Evolutionary conservation across 805 yeast genomes (phyloP).

Genomic region (Starmerella asiatica): DNA sequence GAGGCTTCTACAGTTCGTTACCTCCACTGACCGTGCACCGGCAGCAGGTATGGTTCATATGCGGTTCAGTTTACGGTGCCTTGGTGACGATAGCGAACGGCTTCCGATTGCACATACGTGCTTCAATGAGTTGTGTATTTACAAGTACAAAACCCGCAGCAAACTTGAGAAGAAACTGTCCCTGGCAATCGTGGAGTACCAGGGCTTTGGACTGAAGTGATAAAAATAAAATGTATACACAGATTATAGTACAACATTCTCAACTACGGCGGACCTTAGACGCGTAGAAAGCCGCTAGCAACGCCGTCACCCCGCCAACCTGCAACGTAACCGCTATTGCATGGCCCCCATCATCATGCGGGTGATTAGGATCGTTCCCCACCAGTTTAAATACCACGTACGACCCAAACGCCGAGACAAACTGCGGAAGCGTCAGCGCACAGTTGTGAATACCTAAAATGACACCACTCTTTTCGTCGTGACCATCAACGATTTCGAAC

Average conservation of each 20-base stretch:
- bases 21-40: conserved; percentile 86
- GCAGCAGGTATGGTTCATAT: conserved; percentile 79
- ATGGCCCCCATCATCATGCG: conserved; percentile 26
- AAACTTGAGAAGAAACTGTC: conserved; percentile 44
- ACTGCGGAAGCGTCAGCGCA: conserved; percentile 30
- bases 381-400: conserved; percentile 26
- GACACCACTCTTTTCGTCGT: conserved; percentile 26
- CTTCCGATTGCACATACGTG: conserved; percentile 89
- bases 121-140: conserved; percentile 75
- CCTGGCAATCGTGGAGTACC: conserved; percentile 63
- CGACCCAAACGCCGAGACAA: conserved; percentile 30
- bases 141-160: conserved; percentile 45
- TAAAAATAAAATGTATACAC: not conserved
- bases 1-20: conserved; percentile 57
- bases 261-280: conserved; percentile 6
- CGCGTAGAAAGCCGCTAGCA: conserved; percentile 26
- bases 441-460: conserved; percentile 31
- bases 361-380: conserved; percentile 16
- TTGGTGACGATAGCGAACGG: conserved; percentile 36
- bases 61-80: conserved; percentile 52
- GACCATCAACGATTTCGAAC: not conserved
- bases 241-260: too few species aligned
- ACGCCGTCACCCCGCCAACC: conserved; percentile 28
- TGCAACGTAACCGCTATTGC: conserved; percentile 29
- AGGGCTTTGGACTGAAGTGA: conserved; percentile 72